Percentiles rank a stretch among this genome's conserved stretches.
Evolutionary conservation across 2,329 filamentous ascomycete species (phyloP).

Genomic region (Aspergillus fumigatus): DNA sequence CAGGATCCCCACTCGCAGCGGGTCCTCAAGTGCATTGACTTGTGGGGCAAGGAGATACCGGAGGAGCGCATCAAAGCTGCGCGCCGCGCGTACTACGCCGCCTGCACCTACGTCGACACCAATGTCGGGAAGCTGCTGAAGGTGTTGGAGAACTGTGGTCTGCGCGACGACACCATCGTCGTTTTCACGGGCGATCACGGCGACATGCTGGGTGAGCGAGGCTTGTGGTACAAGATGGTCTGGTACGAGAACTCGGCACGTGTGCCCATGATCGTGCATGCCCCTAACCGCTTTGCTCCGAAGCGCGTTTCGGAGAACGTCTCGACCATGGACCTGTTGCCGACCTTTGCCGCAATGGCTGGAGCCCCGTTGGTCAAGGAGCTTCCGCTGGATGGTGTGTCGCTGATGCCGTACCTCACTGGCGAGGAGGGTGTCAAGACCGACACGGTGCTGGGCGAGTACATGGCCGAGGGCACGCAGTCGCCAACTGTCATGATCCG

Average conservation of each 20-base stretch:
- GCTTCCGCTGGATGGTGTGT: conserved; percentile 81
- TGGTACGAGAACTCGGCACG: conserved; percentile 91
- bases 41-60: conserved; percentile 77
- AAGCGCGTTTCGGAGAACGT: conserved; percentile 78
- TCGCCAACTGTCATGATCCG: conserved; percentile 92
- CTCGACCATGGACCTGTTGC: conserved; percentile 84
- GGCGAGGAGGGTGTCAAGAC: conserved; percentile 53
- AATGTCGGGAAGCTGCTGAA: conserved; percentile 79
- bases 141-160: conserved; percentile 70
- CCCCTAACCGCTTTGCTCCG: conserved; percentile 69
- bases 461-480: conserved; percentile 88
- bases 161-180: conserved; percentile 82
- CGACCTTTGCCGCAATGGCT: conserved; percentile 79
- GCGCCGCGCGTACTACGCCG: conserved; percentile 84
- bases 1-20: conserved; percentile 85
- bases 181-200: conserved; percentile 93
- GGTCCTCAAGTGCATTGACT: conserved; percentile 77
- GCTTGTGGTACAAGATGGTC: conserved; percentile 95
- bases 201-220: conserved; percentile 91
- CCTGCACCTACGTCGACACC: conserved; percentile 90
- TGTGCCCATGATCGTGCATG: conserved; percentile 80
- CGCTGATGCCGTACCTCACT: conserved; percentile 70
- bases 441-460: conserved; percentile 90
- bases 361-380: conserved; percentile 64
- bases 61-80: conserved; percentile 83